Evolutionary conservation across 2,329 filamentous ascomycete genomes (phyloP).

Genomic region (Trichoderma endophyticum): DNA sequence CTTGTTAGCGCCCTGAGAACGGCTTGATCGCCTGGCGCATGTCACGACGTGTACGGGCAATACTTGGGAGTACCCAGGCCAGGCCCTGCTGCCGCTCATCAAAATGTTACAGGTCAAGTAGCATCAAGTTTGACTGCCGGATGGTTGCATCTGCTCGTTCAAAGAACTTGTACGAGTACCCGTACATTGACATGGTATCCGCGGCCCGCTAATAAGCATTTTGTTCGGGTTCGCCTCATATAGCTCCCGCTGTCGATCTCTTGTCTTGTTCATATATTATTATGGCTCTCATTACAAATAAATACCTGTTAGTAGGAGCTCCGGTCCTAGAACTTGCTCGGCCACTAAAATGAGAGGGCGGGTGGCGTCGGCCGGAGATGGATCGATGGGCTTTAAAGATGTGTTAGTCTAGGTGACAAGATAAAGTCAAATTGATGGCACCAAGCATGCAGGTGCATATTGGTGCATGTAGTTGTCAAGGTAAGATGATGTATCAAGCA

Average conservation of each 20-base stretch:
- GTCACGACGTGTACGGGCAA: neutral
- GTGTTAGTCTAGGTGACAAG: neutral
- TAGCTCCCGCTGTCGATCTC: constrained; percentile 13
- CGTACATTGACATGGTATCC: neutral
- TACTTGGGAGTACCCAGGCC: neutral
- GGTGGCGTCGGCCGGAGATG: constrained; percentile 6
- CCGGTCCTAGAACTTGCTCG: neutral
- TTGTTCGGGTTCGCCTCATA: neutral
- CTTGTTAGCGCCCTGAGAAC: neutral
- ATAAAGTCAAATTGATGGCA: neutral
- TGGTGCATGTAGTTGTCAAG: neutral
- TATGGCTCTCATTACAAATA: neutral
- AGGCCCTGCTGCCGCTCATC: neutral
- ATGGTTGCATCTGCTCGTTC: neutral
- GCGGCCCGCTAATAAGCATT: neutral
- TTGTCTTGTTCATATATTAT: neutral
- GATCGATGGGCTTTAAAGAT: neutral
- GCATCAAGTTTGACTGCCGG: neutral
- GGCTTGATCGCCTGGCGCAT: neutral
- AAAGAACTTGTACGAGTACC: neutral
- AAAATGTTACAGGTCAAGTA: neutral
- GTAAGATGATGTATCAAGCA: neutral
- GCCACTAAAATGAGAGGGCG: constrained; percentile 2
- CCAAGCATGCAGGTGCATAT: neutral
- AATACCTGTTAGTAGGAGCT: neutral